phyloP scores from a whole-genome alignment of 345 rosid genomes.

The Lepidium aucheri region DNA sequence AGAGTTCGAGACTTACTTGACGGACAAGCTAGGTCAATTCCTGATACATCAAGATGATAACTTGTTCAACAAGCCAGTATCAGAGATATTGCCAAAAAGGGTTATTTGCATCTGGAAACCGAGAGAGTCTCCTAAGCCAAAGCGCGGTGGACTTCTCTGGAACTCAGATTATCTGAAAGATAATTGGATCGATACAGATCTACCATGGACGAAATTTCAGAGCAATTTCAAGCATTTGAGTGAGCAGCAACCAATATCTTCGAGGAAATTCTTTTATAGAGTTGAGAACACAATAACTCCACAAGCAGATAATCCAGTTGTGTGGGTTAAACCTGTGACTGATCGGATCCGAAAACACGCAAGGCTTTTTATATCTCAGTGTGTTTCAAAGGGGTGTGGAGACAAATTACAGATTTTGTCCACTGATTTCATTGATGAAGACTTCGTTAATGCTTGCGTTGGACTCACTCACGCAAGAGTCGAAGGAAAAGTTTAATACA shows the following conservation, averaged over 20 bases:
- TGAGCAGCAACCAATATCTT: slow-evolving; percentile 42
- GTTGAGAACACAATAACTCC: slow-evolving; percentile 80
- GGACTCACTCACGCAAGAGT: slow-evolving; percentile 61
- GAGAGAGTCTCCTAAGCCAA: slow-evolving; percentile 47
- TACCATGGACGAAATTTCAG: slow-evolving; percentile 70
- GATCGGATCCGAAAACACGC: slow-evolving; percentile 55
- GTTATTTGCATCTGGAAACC: slow-evolving; percentile 86
- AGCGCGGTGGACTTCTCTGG: slow-evolving; percentile 56
- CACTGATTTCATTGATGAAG: slow-evolving; percentile 72
- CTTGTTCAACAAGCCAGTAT: slow-evolving; percentile 48
- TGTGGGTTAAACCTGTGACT: slow-evolving; percentile 73
- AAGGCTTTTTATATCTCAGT: slow-evolving; percentile 59
- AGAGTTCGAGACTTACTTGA: slow-evolving; percentile 59
- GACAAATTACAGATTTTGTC: slow-evolving; percentile 68
- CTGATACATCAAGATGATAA: slow-evolving; percentile 56
- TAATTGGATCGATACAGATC: slow-evolving; percentile 73
- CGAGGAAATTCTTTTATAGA: slow-evolving; percentile 59
- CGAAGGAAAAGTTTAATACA: slow-evolving; percentile 41
- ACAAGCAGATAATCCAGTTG: slow-evolving; percentile 59
- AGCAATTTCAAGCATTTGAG: slow-evolving; percentile 54
- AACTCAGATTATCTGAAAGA: slow-evolving; percentile 59
- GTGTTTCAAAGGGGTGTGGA: slow-evolving; percentile 39
- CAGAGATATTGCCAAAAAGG: slow-evolving; percentile 62
- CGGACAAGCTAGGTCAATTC: slow-evolving; percentile 45
- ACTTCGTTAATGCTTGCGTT: slow-evolving; percentile 75